Conservation (phyloP, 345 rosid genomes). For the Dipteronia dyeriana region DNA sequence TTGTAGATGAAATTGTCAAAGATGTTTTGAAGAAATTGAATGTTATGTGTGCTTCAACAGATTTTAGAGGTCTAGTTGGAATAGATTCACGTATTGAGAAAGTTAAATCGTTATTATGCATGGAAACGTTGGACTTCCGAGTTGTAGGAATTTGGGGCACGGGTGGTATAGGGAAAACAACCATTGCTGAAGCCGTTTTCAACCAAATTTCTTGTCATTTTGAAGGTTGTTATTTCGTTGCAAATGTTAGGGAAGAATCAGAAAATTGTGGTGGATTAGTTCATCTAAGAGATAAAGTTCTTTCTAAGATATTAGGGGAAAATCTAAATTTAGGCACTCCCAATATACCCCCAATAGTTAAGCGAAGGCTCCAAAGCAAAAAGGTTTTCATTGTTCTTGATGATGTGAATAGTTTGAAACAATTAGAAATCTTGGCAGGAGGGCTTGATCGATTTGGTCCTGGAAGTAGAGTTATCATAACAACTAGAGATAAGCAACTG, state of each 20-base stretch:
- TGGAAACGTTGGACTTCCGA: not conserved
- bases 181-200: not conserved
- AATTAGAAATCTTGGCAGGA: not conserved
- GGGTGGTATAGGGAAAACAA: not conserved
- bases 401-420: constrained; percentile 4
- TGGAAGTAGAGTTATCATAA: constrained; percentile 2
- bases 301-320: not conserved
- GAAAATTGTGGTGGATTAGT: constrained; percentile 1
- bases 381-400: constrained; percentile 24
- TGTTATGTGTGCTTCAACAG: not conserved
- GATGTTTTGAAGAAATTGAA: constrained; percentile 6
- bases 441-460: not conserved
- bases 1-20: not conserved
- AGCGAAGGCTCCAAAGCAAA: not conserved
- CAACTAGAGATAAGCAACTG: constrained; percentile 1
- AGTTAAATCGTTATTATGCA: not conserved
- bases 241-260: constrained; percentile 11
- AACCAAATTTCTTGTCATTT: constrained; percentile 1
- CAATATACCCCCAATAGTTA: not conserved
- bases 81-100: not conserved
- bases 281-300: not conserved
- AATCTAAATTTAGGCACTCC: not conserved
- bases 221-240: not conserved
- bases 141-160: not conserved
- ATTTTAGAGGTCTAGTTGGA: constrained; percentile 1